Conservation (phyloP, 2,329 filamentous ascomycete genomes). For the Pseudogymnoascus sp. region DNA sequence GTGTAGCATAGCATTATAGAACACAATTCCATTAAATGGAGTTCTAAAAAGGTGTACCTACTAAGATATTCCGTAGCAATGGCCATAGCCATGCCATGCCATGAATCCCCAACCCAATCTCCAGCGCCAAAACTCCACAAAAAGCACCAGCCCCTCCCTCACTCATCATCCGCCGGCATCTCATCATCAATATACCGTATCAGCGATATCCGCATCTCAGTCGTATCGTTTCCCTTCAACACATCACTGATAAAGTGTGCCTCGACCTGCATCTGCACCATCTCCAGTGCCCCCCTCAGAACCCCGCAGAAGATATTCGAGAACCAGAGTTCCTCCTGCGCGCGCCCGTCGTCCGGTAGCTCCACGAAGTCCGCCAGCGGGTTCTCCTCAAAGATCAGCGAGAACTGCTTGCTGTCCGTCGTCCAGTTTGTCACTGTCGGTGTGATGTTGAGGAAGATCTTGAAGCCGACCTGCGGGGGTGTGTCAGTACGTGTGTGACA, state of each 20-base stretch:
- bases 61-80: not conserved
- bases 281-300: conserved; percentile 82
- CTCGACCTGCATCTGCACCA: conserved; percentile 99
- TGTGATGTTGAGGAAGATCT: conserved; percentile 96
- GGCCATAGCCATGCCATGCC: not conserved
- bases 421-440: conserved; percentile 94
- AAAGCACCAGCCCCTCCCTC: conserved; percentile 25
- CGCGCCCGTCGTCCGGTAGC: conserved; percentile 86
- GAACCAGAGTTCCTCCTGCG: conserved; percentile 97
- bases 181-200: conserved; percentile 96
- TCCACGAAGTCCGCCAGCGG: conserved; percentile 96
- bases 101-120: not conserved
- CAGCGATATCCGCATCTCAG: conserved; percentile 90
- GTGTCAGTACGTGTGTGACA: not conserved
- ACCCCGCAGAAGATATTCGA: conserved; percentile 96
- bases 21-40: not conserved
- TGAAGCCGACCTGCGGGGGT: conserved; percentile 74
- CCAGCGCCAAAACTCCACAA: conserved; percentile 3
- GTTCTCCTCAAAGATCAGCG: conserved; percentile 92
- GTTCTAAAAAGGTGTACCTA: conserved; percentile 1
- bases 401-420: conserved; percentile 92
- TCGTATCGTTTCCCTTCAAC: conserved; percentile 86
- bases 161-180: conserved; percentile 93
- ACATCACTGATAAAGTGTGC: conserved; percentile 94
- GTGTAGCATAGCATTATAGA: not conserved